These are phyloP conservation scores for Ceriops decandra DNA, from an alignment of 345 rosid species.

Conservation along the genomic window DNA sequence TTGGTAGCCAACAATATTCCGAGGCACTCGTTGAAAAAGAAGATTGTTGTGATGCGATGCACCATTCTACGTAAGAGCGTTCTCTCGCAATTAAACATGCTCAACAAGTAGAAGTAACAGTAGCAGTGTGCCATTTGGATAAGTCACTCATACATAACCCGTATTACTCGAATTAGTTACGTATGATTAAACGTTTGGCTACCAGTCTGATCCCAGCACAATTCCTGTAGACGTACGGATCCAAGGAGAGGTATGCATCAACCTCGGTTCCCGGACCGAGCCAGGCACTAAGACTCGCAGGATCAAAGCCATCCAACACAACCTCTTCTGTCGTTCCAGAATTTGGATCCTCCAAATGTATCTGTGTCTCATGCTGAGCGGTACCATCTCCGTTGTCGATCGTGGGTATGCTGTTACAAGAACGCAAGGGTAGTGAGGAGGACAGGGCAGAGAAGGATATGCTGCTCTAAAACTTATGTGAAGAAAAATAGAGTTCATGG, in stretches of 20 bases:
- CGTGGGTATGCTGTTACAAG: constrained; percentile 58
- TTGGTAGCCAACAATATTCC: no score
- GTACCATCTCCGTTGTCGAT: constrained; percentile 28
- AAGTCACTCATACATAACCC: neutral
- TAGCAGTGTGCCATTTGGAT: neutral
- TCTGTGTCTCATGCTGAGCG: constrained; percentile 50
- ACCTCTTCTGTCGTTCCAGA: constrained; percentile 49
- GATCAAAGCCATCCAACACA: constrained; percentile 38
- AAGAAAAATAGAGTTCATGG: no score
- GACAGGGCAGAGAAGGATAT: neutral
- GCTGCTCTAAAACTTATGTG: no score
- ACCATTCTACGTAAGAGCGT: no score
- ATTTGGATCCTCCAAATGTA: constrained; percentile 48
- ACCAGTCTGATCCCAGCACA: constrained; percentile 67
- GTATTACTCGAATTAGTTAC: neutral
- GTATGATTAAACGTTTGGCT: constrained; percentile 54
- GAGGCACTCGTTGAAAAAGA: no score
- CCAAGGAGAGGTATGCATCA: constrained; percentile 62
- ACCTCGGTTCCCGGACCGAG: constrained; percentile 41
- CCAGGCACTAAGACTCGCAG: constrained; percentile 26
- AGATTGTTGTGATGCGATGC: no score
- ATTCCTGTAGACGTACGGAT: constrained; percentile 67
- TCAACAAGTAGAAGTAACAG: no score
- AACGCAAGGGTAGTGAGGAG: neutral
- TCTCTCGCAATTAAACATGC: no score